Percentiles rank a stretch among this genome's conserved stretches.
These are phyloP conservation scores for Monascus ruber DNA, from an alignment of 2,329 filamentous ascomycete species.

Conservation along the genomic window DNA sequence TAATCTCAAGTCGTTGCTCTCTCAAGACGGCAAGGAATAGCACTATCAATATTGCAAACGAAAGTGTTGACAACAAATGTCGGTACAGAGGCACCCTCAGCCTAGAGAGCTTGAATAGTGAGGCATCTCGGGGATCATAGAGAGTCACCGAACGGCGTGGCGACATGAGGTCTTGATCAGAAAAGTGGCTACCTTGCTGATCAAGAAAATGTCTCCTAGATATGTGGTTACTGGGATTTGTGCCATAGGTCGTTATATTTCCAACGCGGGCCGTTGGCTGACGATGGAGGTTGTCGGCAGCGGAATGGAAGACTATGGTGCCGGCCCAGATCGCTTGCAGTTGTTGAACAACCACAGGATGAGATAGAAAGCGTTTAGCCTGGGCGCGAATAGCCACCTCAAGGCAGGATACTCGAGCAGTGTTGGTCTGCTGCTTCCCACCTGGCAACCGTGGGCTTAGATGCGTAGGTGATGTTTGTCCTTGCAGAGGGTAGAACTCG, in stretches of 20 bases:
- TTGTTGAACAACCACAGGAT: slow-evolving; percentile 84
- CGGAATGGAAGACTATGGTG: slow-evolving; percentile 86
- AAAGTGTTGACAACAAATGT: slow-evolving; percentile 79
- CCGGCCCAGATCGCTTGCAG: slow-evolving; percentile 97
- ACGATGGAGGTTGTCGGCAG: slow-evolving; percentile 73
- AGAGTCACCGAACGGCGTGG: slow-evolving; percentile 62
- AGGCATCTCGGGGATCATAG: slow-evolving; percentile 84
- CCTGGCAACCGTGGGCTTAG: slow-evolving; percentile 25
- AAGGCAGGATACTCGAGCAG: slow-evolving; percentile 74
- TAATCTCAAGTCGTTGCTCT: slow-evolving; percentile 67
- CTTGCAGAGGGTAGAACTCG: slow-evolving; percentile 87
- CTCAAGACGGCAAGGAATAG: slow-evolving; percentile 75
- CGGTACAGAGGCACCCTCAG: slow-evolving; percentile 85
- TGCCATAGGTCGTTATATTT: not conserved
- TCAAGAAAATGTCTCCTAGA: too few species aligned
- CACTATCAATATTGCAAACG: slow-evolving; percentile 71
- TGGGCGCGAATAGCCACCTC: slow-evolving; percentile 89
- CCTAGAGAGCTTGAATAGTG: slow-evolving; percentile 80
- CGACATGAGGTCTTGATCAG: not conserved
- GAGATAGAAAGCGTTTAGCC: slow-evolving; percentile 82
- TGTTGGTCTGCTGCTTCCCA: slow-evolving; percentile 41
- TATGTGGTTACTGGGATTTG: not conserved
- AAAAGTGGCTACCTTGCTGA: not conserved
- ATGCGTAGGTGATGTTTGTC: slow-evolving; percentile 45
- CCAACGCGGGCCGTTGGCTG: slow-evolving; percentile 24